Base-by-base conservation (phyloP, 2,329 filamentous ascomycete species). In the Trichoderma sp. region DNA sequence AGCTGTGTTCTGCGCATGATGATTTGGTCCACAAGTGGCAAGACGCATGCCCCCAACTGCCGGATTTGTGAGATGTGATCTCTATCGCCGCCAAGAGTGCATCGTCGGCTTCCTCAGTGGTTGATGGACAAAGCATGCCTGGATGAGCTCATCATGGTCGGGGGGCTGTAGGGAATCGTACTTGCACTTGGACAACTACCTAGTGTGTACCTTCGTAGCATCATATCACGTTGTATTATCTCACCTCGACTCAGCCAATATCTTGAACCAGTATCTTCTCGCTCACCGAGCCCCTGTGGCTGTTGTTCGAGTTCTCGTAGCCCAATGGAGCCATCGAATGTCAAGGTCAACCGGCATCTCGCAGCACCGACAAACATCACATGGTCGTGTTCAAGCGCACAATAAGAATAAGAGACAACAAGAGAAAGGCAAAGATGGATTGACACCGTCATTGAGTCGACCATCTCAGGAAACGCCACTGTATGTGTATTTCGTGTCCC, bases 1-100 rank as follows among this genome's bases (percentile, higher is more conserved):
- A n/a, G 5, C 9, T 7, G 15, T 44, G 3, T 19, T 7, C 15
- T 44, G 43, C 15, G 43, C 43, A 30, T 34, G 4, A 14, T 12
- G n/a, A 7, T 34, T 14, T 39, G 34, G 34, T 14, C 34, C 34
- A 39, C 34, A 39, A 28, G 50, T 52, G 50, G 50, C 50, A 52
- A 52, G 50, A 52, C 12, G 34, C 12, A 14, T 52, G n/a, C n/a
- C 19, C 14, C 26, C 30, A 30, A 30, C 7, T 52, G 50, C 30
- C 50, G 26, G 19, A 14, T 30, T 52, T 52, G 17, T 52, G 50
- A 52, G 50, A 30, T 52, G 50, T 52, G 30, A 52, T 28, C 28
- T 52, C 9, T 34, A n/a, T 6, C 3, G 34, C 9, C 14, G 34
- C 34, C 34, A 14, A 39, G 34, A 7, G n/a, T 52, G 3, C 50